Evolutionary conservation across 768 basidiomycete species (phyloP), one percentile per base, ranked within the genome.

Genomic region (Termitomyces sp.): DNA sequence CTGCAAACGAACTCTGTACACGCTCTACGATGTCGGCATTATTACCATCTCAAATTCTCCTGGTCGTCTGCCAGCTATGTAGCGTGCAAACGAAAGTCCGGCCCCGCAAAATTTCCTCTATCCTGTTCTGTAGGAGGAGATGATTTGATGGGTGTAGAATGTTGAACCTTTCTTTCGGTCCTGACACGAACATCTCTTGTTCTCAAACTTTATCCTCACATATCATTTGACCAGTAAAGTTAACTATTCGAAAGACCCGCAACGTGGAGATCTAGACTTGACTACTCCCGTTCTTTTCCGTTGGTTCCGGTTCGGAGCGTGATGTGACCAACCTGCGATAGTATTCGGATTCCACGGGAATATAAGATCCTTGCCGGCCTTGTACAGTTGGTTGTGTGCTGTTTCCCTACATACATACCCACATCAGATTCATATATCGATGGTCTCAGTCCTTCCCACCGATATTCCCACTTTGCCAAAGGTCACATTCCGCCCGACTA

Each of bases 301-400:
- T 71, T 64, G 48, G 62, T 60, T 68, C 69, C 67, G 72, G 71
- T 67, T 71, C 65, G 65, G 63, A 39, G 65, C 59, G 64, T 68
- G 66, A 67, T 65, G 61, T 63, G 62, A 63, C 61, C 43, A 52
- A 55, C 12, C 56, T 60, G 55, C 55, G 53, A 53, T 42, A 46
- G 27, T 16, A 34, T 39, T 50, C 24, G 45, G 44, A 57, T 47
- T n/a, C 30, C 45, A 47, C 39, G 16, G 26, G 22, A 20, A 32
- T 61, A 64, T 61, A 64, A 58, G 53, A 46, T 40, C 33, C 51
- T n/a, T n/a, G n/a, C n/a, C n/a, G n/a, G n/a, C n/a, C n/a, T 37
- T 51, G n/a, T 47, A 52, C 39, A 20, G 50, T 59, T 63, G 66
- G 66, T 73, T 67, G 70, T 69, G 71, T 71, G 71, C 71, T 30